Evolutionary conservation across 2,329 filamentous ascomycete species (phyloP).

Genomic region (Colletotrichum sp.): DNA sequence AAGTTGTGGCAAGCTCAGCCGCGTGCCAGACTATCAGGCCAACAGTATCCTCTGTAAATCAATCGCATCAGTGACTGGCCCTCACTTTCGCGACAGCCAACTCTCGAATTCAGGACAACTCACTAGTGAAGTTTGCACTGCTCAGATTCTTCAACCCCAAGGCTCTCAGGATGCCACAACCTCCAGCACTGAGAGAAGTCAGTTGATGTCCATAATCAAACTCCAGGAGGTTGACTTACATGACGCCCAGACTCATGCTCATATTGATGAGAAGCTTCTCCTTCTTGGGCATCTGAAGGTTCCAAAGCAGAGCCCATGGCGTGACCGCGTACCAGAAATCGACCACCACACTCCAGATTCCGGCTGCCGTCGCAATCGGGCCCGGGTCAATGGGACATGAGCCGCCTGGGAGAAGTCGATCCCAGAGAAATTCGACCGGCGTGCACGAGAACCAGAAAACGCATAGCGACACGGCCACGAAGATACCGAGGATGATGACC

Average conservation of each 20-base stretch:
- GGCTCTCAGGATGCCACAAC: slow-evolving; percentile 31
- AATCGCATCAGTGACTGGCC: background rate
- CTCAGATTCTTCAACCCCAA: slow-evolving; percentile 32
- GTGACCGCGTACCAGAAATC: slow-evolving; percentile 45
- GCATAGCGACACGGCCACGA: background rate
- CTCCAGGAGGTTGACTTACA: slow-evolving; percentile 24
- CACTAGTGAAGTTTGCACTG: slow-evolving; percentile 25
- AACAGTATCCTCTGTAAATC: slow-evolving; percentile 35
- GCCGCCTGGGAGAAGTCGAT: slow-evolving; percentile 1
- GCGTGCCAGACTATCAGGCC: slow-evolving; percentile 41
- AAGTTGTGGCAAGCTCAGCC: slow-evolving; percentile 41
- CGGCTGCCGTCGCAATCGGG: slow-evolving; percentile 13
- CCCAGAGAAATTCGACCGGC: slow-evolving; percentile 14
- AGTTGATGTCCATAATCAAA: background rate
- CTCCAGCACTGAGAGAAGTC: slow-evolving; percentile 26
- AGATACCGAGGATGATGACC: background rate
- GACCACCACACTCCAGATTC: slow-evolving; percentile 27
- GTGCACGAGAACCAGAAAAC: slow-evolving; percentile 19
- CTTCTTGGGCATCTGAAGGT: slow-evolving; percentile 46
- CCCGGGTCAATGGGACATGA: slow-evolving; percentile 10
- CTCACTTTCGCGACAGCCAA: background rate
- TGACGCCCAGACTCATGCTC: slow-evolving; percentile 46
- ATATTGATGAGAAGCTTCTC: slow-evolving; percentile 48
- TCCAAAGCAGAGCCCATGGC: slow-evolving; percentile 50
- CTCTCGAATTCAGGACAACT: background rate